Conservation (phyloP, 352 stramenopile genomes). For the Pythium biforme region DNA sequence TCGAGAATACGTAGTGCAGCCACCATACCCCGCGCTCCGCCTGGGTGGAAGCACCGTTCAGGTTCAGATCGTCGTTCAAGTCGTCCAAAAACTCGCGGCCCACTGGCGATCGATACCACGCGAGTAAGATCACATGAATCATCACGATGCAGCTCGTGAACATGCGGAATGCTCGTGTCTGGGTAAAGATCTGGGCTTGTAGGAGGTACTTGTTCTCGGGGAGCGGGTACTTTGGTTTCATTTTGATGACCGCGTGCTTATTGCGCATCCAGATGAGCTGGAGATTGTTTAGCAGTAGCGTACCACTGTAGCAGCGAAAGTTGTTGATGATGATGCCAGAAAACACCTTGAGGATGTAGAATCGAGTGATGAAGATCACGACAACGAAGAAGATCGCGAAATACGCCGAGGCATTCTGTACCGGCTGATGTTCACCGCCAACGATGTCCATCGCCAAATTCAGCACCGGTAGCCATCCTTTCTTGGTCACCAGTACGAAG, state of each 20-base stretch:
- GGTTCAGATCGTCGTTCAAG: slow-evolving; percentile 26
- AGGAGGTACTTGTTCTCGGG: slow-evolving; percentile 60
- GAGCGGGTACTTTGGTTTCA: slow-evolving; percentile 73
- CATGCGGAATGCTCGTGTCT: slow-evolving; percentile 58
- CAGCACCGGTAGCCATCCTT: slow-evolving; percentile 81
- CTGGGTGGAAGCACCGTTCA: slow-evolving; percentile 25
- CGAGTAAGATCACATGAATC: slow-evolving; percentile 68
- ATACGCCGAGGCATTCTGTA: slow-evolving; percentile 71
- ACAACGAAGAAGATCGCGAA: slow-evolving; percentile 82
- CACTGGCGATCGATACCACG: slow-evolving; percentile 69
- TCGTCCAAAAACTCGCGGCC: slow-evolving; percentile 34
- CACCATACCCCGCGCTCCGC: slow-evolving; percentile 53
- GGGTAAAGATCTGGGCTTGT: slow-evolving; percentile 59
- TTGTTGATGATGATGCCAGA: slow-evolving; percentile 87
- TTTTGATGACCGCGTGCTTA: slow-evolving; percentile 55
- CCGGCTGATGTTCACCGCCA: slow-evolving; percentile 62
- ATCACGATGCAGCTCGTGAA: slow-evolving; percentile 66
- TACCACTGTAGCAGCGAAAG: slow-evolving; percentile 83
- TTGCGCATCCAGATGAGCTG: slow-evolving; percentile 82
- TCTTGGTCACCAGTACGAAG: slow-evolving; percentile 82
- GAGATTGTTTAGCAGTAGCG: slow-evolving; percentile 65
- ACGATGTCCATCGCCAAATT: slow-evolving; percentile 84
- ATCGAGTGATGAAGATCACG: slow-evolving; percentile 78
- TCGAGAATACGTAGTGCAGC: slow-evolving; percentile 77
- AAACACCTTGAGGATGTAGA: slow-evolving; percentile 78